Evolutionary conservation across 2,329 filamentous ascomycete genomes (phyloP).

Genomic region (Phoma sp.): DNA sequence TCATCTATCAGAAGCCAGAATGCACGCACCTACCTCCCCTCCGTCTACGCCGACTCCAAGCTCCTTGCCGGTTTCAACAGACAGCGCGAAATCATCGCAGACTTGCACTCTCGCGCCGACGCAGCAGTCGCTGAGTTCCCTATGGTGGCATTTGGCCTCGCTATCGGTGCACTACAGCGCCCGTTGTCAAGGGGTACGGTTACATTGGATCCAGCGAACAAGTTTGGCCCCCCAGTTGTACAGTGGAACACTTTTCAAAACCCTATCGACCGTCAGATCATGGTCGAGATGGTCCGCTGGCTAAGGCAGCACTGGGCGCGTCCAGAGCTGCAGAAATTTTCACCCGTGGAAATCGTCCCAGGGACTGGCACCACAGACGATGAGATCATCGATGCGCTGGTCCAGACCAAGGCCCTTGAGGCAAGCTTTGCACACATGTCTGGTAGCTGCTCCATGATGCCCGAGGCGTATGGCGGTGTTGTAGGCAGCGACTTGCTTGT

Average conservation of each 20-base stretch:
- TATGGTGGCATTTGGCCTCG: slow-evolving; percentile 35
- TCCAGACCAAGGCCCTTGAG: slow-evolving; percentile 21
- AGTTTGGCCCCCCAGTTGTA: slow-evolving; percentile 40
- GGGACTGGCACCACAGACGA: slow-evolving; percentile 35
- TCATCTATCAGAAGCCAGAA: slow-evolving; percentile 29
- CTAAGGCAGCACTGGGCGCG: slow-evolving; percentile 46
- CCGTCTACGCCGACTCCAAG: slow-evolving; percentile 25
- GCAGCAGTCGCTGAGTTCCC: slow-evolving; percentile 44
- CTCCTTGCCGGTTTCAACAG: slow-evolving; percentile 30
- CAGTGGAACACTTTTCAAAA: slow-evolving; percentile 46
- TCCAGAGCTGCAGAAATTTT: slow-evolving; percentile 39
- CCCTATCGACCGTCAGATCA: slow-evolving; percentile 46
- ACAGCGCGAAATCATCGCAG: slow-evolving; percentile 37
- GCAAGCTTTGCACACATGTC: slow-evolving; percentile 38
- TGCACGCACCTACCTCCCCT: slow-evolving; percentile 24
- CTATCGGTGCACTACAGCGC: slow-evolving; percentile 30
- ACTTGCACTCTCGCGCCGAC: slow-evolving; percentile 27
- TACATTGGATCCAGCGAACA: slow-evolving; percentile 46
- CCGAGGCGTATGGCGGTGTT: slow-evolving; percentile 35
- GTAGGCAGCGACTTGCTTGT: slow-evolving; percentile 34
- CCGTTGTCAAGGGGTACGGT: slow-evolving; percentile 48
- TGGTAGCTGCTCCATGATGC: slow-evolving; percentile 41
- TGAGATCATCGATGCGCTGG: slow-evolving; percentile 29
- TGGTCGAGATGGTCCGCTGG: slow-evolving; percentile 46
- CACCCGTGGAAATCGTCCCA: slow-evolving; percentile 42